Evolutionary conservation across 2,329 filamentous ascomycete genomes (phyloP).

Genomic region (Colletotrichum cuscutae): DNA sequence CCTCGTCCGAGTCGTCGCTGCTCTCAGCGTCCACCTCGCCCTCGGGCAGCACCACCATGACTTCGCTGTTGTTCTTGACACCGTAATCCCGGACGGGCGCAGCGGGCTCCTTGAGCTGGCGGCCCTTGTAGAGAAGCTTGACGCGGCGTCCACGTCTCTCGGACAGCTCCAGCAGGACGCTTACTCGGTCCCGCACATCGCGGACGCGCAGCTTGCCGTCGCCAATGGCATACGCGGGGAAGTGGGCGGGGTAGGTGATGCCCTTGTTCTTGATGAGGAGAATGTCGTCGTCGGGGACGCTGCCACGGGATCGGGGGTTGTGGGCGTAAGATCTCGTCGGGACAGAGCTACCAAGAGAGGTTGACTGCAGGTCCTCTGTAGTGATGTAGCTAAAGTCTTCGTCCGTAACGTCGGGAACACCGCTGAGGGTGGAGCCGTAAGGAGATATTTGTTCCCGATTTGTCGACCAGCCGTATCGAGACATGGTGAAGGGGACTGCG

Average conservation of each 20-base stretch:
- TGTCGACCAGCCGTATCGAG: conserved; percentile 62
- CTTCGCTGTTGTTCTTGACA: conserved; percentile 69
- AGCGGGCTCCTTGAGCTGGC: conserved; percentile 72
- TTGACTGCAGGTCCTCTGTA: conserved; percentile 73
- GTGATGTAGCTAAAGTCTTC: conserved; percentile 86
- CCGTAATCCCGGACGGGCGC: conserved; percentile 69
- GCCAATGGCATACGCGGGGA: conserved; percentile 79
- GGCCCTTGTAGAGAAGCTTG: conserved; percentile 80
- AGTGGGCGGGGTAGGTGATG: conserved; percentile 74
- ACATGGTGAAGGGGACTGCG: conserved; percentile 63
- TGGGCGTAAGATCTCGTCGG: conserved; percentile 47
- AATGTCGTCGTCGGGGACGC: conserved; percentile 71
- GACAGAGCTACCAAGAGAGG: conserved; percentile 48
- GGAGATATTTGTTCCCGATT: conserved; percentile 60
- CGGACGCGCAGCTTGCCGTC: conserved; percentile 76
- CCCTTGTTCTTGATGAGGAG: conserved; percentile 76
- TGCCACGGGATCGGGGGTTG: conserved; percentile 50
- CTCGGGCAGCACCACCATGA: conserved; percentile 61
- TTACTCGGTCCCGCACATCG: conserved; percentile 75
- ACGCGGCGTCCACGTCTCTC: conserved; percentile 62
- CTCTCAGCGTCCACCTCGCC: conserved; percentile 50
- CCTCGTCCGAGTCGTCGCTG: conserved; percentile 52
- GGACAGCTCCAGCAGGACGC: conserved; percentile 71
- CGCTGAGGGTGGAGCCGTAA: conserved; percentile 57
- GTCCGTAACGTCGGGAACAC: conserved; percentile 73